A percentile compares a stretch with the other conserved stretches of the same genome.
Conservation (phyloP, 2,329 filamentous ascomycete species). For the Nothopassalora personata region DNA sequence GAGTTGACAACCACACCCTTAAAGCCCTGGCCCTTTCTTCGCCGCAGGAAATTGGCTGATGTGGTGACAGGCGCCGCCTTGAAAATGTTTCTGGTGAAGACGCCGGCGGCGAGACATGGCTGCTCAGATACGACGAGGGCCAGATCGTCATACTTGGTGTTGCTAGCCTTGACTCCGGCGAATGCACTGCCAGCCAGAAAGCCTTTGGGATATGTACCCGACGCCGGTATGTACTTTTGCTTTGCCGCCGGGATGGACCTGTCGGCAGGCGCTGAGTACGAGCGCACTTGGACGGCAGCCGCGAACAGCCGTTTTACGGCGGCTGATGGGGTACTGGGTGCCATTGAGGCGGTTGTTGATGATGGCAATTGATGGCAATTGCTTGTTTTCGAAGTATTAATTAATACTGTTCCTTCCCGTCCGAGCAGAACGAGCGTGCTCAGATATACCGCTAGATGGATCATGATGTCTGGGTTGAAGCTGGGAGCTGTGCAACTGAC, state of each 20-base stretch:
- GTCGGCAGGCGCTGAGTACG: conserved; percentile 56
- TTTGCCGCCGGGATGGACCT: conserved; percentile 68
- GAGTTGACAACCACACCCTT: conserved; percentile 87
- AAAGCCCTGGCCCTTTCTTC: conserved; percentile 63
- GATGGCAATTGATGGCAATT: neutral
- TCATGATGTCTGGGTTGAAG: neutral
- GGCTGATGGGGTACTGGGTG: conserved; percentile 9
- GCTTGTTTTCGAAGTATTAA: too few relatives aligned
- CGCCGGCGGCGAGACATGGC: conserved; percentile 80
- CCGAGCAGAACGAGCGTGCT: too few relatives aligned
- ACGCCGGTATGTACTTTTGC: conserved; percentile 80
- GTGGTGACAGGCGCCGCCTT: conserved; percentile 92
- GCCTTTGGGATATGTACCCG: conserved; percentile 82
- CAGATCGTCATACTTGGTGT: conserved; percentile 86
- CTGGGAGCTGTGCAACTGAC: neutral
- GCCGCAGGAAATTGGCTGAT: conserved; percentile 58
- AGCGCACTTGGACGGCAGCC: conserved; percentile 38
- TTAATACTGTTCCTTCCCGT: too few relatives aligned
- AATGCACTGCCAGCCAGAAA: conserved; percentile 83
- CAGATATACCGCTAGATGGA: neutral
- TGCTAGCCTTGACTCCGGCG: conserved; percentile 88
- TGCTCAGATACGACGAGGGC: conserved; percentile 81
- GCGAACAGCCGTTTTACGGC: conserved; percentile 25
- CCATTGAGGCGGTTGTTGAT: conserved; percentile 15
- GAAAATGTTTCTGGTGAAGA: conserved; percentile 98